Base-by-base conservation (phyloP, 2,329 filamentous ascomycete species). In the Dothideomycetidae sp. region DNA sequence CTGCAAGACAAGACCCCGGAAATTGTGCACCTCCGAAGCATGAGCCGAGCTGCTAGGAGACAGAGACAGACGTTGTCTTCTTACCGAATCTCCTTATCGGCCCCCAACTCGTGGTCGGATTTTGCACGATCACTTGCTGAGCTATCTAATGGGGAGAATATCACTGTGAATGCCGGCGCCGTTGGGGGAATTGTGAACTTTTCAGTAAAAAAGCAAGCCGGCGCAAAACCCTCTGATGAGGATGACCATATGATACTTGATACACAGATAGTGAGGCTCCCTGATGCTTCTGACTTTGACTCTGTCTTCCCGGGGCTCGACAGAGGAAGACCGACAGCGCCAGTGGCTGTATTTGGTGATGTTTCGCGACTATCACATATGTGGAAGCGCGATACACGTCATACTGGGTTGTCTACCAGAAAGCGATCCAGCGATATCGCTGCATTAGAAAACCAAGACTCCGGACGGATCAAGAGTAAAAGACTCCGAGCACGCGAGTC, bases 381-480 rank as follows among this genome's bases (percentile, higher is more conserved):
- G 3, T 54, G 57, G 5, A 39, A 41, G 46, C 17, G 63, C 61
- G 36, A 45, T 45, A 33, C 45, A 5, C 37, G 45, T 2, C 46
- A 43, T 3, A 52, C 59, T n/a, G 55, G 50, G 33, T 49, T 56
- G 3, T 58, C 58, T 9, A 63, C 63, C 14, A 64, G 73, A 13
- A 78, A 78, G 52, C 62, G 74, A 40, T 76, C 73, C 2, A 71
- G 69, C 10, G 69, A 74, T 36, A 70, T 68, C 13, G 68, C 71
- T 33, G 70, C 68, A 7, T 60, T 75, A 17, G 64, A 72, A 2
- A 74, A 77, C 36, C 63, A 61, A 10, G 73, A 77, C 42, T 68
- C 68, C 34, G 64, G 66, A 13, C 64, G 73, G 33, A 58, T 61
- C 10, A 72, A 73, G 48, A 76, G 73, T 51, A 73, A 73, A 48